Evolutionary conservation across 2,329 filamentous ascomycete species (phyloP), one percentile per base, ranked within the genome.

Genomic region (Scolecobasidium constrictum): DNA sequence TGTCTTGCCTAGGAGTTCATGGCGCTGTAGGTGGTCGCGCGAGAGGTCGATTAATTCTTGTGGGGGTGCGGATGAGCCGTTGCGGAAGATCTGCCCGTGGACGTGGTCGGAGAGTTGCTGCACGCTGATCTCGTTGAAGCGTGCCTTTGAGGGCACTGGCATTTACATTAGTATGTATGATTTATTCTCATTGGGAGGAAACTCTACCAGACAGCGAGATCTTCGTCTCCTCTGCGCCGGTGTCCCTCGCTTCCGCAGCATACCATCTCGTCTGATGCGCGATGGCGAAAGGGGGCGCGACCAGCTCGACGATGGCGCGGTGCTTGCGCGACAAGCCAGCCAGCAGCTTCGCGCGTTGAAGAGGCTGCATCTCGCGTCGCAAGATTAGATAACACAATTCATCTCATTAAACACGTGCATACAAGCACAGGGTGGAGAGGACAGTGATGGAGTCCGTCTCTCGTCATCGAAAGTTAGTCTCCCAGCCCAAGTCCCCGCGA

Each of bases 41-140:
- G 92, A 82, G 13, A 98, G 72, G 11, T 82, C 69, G 28, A 96
- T 77, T 5, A 98, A 76, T 46, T 87, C 77, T 35, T 75, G 65
- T 2, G 84, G 76, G 2, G 83, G 73, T 18, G 60, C 56, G 9
- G 70, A 62, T 47, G 61, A 56, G 38, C 66, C 66, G 31, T 69
- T 64, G 4, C 75, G 77, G 56, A 98, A 98, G 34, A 98, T 66
- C 62, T 96, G 92, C 2, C 75, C 58, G 60, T 90, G 85, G 35
- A 98, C 72, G 66, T 88, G 74, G 46, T 73, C 71, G 68, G 87
- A 95, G 52, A 98, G 69, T 56, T 96, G 90, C 64, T 98, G 92
- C 31, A 98, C 86, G 42, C 86, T 86, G 53, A 98, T 88, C 52
- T 93, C 84, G 64, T 93, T 98, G 67, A 83, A 86, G 50, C 92